Conservation (phyloP, 2,329 filamentous ascomycete species). For the Hyphodiscus sp. region DNA sequence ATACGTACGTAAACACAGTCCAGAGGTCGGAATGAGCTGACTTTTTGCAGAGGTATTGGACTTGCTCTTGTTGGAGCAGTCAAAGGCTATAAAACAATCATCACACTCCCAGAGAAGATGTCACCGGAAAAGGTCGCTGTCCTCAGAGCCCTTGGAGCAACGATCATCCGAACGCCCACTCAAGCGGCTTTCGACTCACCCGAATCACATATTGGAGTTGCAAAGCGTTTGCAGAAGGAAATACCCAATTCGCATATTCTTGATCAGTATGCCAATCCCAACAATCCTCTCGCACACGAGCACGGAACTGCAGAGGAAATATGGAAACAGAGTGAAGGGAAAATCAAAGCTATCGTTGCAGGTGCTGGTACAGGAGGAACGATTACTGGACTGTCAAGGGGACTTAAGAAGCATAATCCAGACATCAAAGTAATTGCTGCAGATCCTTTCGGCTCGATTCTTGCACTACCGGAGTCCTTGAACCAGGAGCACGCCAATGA, state of each 20-base stretch:
- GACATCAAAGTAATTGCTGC: conserved; percentile 85
- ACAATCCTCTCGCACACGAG: conserved; percentile 94
- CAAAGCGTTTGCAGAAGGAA: conserved; percentile 83
- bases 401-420: conserved; percentile 79
- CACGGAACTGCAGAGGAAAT: conserved; percentile 93
- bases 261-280: conserved; percentile 86
- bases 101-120: conserved; percentile 99
- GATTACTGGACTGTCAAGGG: conserved; percentile 80
- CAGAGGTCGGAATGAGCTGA: conserved; percentile 20
- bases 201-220: conserved; percentile 95
- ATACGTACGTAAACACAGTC: conserved; percentile 51
- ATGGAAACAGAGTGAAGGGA: conserved; percentile 82
- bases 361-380: conserved; percentile 95
- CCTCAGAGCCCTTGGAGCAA: conserved; percentile 85
- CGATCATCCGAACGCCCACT: conserved; percentile 95
- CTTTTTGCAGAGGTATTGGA: conserved; percentile 63
- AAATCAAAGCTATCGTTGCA: conserved; percentile 76
- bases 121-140: conserved; percentile 97
- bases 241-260: conserved; percentile 95
- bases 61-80: conserved; percentile 89
- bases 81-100: conserved; percentile 98
- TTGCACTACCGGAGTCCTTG: conserved; percentile 72
- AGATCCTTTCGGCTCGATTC: conserved; percentile 85
- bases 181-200: conserved; percentile 92
- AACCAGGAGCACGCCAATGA: conserved; percentile 78